Percentiles rank a stretch among this genome's conserved stretches.
Conservation (phyloP, 2,329 filamentous ascomycete genomes). For the Xylariaceae sp. region DNA sequence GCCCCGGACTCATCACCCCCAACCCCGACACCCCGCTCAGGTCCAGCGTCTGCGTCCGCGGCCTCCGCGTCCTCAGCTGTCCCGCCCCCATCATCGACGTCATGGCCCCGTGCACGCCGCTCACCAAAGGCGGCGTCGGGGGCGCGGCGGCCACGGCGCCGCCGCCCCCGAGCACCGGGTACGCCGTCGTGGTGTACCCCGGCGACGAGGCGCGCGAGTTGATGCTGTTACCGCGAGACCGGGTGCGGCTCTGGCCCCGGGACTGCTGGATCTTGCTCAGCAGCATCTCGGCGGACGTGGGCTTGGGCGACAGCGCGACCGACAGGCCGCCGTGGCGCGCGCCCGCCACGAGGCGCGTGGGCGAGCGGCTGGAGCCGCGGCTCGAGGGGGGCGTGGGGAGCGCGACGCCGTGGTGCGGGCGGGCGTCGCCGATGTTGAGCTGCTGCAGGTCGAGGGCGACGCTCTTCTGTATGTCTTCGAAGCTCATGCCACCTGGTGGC, state of each 20-base stretch:
- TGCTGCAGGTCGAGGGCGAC: slow-evolving; percentile 18
- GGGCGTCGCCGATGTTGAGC: slow-evolving; percentile 6
- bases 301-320: slow-evolving; percentile 4
- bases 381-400: slow-evolving; percentile 32
- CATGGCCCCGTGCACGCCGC: no score
- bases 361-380: slow-evolving; percentile 27
- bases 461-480: slow-evolving; percentile 28
- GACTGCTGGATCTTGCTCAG: slow-evolving; percentile 16
- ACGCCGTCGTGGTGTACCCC: no score
- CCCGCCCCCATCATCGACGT: no score
- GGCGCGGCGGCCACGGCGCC: no score
- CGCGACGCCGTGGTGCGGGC: no score
- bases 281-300: slow-evolving; percentile 17
- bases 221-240: slow-evolving; percentile 15
- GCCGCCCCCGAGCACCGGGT: slow-evolving; percentile 3
- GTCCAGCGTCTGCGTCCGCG: no score
- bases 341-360: slow-evolving; percentile 12
- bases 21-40: no score
- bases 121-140: slow-evolving; percentile 1
- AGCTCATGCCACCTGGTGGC: slow-evolving; percentile 28
- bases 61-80: no score
- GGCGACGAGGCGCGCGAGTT: slow-evolving; percentile 7
- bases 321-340: no score
- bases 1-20: no score
- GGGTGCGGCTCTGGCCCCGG: slow-evolving; percentile 8